Evolutionary conservation across 257 asterid genomes (phyloP).

Genomic region (Anisodus acutangulus): DNA sequence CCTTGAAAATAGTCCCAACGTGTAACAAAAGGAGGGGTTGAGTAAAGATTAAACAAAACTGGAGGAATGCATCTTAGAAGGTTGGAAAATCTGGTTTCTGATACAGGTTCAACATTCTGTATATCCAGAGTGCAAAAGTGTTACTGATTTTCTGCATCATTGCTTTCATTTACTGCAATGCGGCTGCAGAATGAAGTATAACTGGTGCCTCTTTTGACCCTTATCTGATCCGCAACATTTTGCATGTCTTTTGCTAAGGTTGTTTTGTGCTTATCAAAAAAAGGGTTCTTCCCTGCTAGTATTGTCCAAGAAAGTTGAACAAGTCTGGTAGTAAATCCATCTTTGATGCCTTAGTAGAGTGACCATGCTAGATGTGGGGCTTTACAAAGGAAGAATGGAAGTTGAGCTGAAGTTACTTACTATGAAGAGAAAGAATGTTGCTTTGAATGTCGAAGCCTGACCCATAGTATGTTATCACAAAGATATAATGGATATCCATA

Average conservation of each 20-base stretch:
- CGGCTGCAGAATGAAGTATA: constrained; percentile 25
- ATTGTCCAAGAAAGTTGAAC: background rate
- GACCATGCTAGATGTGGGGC: background rate
- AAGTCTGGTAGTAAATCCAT: background rate
- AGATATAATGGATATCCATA: background rate
- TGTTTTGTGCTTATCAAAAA: background rate
- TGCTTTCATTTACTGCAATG: background rate
- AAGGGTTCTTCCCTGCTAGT: background rate
- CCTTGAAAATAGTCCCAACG: background rate
- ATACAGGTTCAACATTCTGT: constrained; percentile 1
- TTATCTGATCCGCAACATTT: background rate
- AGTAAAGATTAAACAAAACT: background rate
- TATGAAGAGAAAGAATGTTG: constrained; percentile 1
- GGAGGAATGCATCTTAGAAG: background rate
- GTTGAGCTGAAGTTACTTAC: constrained; percentile 18
- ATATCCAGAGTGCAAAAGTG: background rate
- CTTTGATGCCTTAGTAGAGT: background rate
- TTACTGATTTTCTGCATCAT: background rate
- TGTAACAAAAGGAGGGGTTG: background rate
- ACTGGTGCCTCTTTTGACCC: background rate
- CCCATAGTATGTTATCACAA: constrained; percentile 4
- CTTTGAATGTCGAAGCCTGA: background rate
- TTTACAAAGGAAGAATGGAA: background rate
- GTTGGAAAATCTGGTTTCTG: constrained; percentile 13
- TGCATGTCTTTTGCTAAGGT: background rate